Evolutionary conservation across 768 basidiomycete genomes (phyloP).

Genomic region (Asterophora parasitica): DNA sequence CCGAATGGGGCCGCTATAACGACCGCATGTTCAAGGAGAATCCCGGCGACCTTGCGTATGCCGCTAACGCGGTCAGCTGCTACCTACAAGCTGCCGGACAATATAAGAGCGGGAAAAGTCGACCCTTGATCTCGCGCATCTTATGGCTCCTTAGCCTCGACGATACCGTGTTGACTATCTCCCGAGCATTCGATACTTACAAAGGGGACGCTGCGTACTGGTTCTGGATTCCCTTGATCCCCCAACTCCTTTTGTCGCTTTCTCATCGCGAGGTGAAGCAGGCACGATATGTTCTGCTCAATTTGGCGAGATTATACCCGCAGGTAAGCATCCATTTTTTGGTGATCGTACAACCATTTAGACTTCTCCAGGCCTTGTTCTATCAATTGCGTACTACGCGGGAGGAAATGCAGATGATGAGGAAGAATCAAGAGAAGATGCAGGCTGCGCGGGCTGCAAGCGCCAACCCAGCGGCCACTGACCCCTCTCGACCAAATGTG

Average conservation of each 20-base stretch:
- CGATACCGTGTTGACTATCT: constrained; percentile 65
- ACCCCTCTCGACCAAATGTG: constrained; percentile 26
- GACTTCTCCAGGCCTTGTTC: constrained; percentile 71
- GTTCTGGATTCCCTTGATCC: constrained; percentile 99
- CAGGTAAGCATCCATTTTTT: constrained; percentile 55
- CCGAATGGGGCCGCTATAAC: constrained; percentile 94
- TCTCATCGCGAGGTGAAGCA: constrained; percentile 91
- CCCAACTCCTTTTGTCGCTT: constrained; percentile 86
- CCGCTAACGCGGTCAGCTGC: constrained; percentile 91
- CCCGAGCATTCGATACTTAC: constrained; percentile 86
- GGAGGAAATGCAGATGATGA: constrained; percentile 39
- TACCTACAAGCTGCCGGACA: constrained; percentile 96
- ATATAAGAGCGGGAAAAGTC: constrained; percentile 90
- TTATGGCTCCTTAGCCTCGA: constrained; percentile 97
- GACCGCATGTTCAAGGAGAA: constrained; percentile 91
- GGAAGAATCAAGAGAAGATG: constrained; percentile 37
- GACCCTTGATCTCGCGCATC: constrained; percentile 85
- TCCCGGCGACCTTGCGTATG: constrained; percentile 67
- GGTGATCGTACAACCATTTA: constrained; percentile 6
- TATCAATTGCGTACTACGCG: constrained; percentile 82
- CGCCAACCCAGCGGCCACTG: constrained; percentile 24
- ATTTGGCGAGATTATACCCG: constrained; percentile 86
- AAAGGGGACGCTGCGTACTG: constrained; percentile 95
- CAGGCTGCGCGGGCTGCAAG: constrained; percentile 32
- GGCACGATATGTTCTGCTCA: constrained; percentile 82